Conservation (phyloP, 2,329 filamentous ascomycete species). For the Didymellaceae sp. region DNA sequence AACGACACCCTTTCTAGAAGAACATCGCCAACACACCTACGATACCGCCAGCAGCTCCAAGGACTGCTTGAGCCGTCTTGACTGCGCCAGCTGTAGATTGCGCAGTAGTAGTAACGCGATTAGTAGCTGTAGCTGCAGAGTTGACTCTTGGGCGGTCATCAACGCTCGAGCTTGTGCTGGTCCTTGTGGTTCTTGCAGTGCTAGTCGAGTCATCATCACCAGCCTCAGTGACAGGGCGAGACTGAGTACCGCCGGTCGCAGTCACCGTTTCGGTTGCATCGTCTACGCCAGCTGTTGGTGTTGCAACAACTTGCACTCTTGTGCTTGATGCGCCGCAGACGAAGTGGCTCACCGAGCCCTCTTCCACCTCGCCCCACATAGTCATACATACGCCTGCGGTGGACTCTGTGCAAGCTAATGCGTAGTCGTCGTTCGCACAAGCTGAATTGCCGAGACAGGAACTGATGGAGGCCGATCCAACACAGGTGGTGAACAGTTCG, state of each 20-base stretch:
- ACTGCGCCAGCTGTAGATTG: slow-evolving; percentile 8
- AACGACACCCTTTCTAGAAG: neutral
- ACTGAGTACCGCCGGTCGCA: neutral
- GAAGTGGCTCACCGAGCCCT: slow-evolving; percentile 19
- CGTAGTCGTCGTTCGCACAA: slow-evolving; percentile 19
- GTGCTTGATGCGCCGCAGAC: slow-evolving; percentile 19
- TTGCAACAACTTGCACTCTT: slow-evolving; percentile 13
- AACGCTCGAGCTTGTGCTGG: neutral
- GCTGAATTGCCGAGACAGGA: slow-evolving; percentile 15
- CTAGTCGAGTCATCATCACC: neutral
- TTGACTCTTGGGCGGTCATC: slow-evolving; percentile 1
- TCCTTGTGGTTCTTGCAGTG: neutral
- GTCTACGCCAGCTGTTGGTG: neutral
- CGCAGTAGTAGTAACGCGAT: neutral
- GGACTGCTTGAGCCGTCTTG: slow-evolving; percentile 5
- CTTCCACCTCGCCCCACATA: slow-evolving; percentile 7
- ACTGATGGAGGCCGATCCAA: slow-evolving; percentile 18
- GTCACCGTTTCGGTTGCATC: neutral
- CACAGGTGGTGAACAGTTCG: slow-evolving; percentile 19
- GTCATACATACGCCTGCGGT: slow-evolving; percentile 18
- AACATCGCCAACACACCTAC: slow-evolving; percentile 7
- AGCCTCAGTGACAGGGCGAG: neutral
- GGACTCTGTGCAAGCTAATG: slow-evolving; percentile 17
- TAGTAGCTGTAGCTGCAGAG: neutral
- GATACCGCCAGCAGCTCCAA: slow-evolving; percentile 9